A percentile compares a stretch with the other conserved stretches of the same genome.
Evolutionary conservation across 768 basidiomycete genomes (phyloP).

Genomic region (Trametes maxima): DNA sequence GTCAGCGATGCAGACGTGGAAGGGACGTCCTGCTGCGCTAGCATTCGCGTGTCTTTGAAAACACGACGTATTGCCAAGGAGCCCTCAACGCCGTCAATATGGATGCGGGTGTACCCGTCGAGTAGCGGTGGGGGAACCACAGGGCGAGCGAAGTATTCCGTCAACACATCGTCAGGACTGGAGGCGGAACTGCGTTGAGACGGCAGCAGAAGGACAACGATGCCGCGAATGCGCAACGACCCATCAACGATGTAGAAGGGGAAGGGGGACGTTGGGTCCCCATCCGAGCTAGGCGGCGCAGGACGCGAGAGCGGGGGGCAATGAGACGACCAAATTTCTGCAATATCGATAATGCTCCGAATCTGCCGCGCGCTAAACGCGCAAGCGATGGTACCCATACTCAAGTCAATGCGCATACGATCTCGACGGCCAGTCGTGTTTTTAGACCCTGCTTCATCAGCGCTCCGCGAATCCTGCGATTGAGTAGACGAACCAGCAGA

Average conservation of each 20-base stretch:
- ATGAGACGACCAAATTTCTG: constrained; percentile 25
- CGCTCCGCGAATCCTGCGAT: no score
- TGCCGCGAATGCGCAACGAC: constrained; percentile 42
- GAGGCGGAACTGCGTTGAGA: constrained; percentile 22
- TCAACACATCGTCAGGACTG: constrained; percentile 26
- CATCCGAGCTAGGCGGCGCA: not conserved
- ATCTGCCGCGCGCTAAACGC: constrained; percentile 61
- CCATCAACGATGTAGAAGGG: constrained; percentile 38
- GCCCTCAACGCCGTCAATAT: constrained; percentile 31
- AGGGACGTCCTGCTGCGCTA: not conserved
- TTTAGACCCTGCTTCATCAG: not conserved
- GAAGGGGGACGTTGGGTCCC: not conserved
- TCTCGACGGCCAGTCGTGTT: not conserved
- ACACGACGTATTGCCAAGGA: constrained; percentile 23
- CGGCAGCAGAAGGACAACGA: constrained; percentile 52
- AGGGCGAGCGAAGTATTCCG: constrained; percentile 58
- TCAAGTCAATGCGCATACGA: constrained; percentile 39
- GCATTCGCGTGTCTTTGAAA: not conserved
- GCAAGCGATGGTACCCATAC: constrained; percentile 55
- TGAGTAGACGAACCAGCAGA: not conserved
- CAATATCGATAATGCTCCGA: constrained; percentile 45
- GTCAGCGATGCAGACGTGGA: constrained; percentile 14
- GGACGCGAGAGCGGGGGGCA: constrained; percentile 1
- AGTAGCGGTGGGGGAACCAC: constrained; percentile 56
- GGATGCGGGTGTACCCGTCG: constrained; percentile 53